Conservation (phyloP, 2,329 filamentous ascomycete genomes). For the Apiospora rasikravindrae region DNA sequence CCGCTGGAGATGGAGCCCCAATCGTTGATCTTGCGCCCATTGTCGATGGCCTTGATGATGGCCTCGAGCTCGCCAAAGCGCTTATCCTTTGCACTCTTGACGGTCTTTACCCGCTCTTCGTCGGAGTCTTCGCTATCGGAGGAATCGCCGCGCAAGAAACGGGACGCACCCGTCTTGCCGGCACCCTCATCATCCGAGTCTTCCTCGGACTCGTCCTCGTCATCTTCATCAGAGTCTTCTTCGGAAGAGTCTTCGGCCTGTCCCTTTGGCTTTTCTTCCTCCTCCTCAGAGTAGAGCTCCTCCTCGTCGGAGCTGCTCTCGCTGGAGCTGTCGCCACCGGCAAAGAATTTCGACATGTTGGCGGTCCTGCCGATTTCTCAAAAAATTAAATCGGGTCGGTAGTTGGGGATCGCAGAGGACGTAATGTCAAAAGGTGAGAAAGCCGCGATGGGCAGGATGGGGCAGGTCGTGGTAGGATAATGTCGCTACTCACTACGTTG, state of each 20-base stretch:
- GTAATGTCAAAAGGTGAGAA: conserved; percentile 4
- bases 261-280: conserved; percentile 58
- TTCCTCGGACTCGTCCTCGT: conserved; percentile 53
- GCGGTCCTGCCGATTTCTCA: conserved; percentile 9
- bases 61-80: conserved; percentile 90
- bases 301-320: conserved; percentile 97
- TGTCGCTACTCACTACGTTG: conserved; percentile 15
- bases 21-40: conserved; percentile 96
- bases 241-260: conserved; percentile 59
- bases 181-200: conserved; percentile 68
- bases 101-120: conserved; percentile 81
- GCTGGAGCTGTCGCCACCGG: conserved; percentile 89
- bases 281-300: conserved; percentile 84
- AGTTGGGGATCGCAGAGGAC: conserved; percentile 3
- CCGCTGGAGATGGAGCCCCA: conserved; percentile 92
- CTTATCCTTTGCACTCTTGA: conserved; percentile 99
- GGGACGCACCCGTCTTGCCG: conserved; percentile 72
- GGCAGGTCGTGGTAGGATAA: conserved; percentile 14
- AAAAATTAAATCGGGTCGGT: conserved; percentile 16
- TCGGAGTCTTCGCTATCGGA: conserved; percentile 86
- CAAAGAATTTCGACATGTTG: conserved; percentile 97
- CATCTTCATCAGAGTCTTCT: conserved; percentile 58
- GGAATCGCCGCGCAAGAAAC: conserved; percentile 80
- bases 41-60: conserved; percentile 90
- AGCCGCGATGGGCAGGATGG: conserved; percentile 17